Evolutionary conservation across 768 basidiomycete genomes (phyloP), one percentile per base, ranked within the genome.

Genomic region (Tricholoma bakamatsutake): DNA sequence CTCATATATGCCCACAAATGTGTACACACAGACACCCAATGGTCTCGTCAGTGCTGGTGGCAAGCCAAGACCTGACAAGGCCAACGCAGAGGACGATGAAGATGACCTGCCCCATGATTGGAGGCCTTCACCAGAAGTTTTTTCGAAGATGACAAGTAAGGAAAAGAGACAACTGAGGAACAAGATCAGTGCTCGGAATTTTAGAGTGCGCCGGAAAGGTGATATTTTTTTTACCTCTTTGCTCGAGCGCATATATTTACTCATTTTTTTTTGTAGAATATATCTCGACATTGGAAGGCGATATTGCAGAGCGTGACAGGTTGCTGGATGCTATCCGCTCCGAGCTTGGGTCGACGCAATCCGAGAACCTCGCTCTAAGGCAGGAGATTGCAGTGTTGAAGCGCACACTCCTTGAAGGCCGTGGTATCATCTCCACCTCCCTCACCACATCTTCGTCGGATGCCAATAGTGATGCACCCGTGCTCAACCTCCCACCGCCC

Each of bases 161-260:
- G 95, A 98, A 76, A 98, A 98, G 72, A 76, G 97, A 8, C 96
- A 98, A 69, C 75, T 98, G 42, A 71, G 96, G 50, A 99, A 99
- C 76, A 99, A 99, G 84, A 93, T 98, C 62, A 88, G 86, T 61
- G 96, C 96, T 0, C 76, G 95, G 53, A 97, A 96, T 68, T 98
- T 98, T 73, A 80, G 96, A n/a, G 90, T 93, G 28, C 76, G 96
- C 35, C 78, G 94, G 69, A 98, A 98, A 76, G 95, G 92, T 90
- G 28, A 35, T 37, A 5, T 15, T 15, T 15, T 37, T 15, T 55
- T 53, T 50, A 56, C 52, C 51, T 59, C 53, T 51, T n/a, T 57
- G 6, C 56, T 59, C 21, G 3, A 52, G 46, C 27, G 46, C 46
- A 54, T 49, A 11, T 18, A 47, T 59, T 55, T 45, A 54, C 55